Conservation (phyloP, 495 filamentous ascomycete species). For the Penicillium soppii region DNA sequence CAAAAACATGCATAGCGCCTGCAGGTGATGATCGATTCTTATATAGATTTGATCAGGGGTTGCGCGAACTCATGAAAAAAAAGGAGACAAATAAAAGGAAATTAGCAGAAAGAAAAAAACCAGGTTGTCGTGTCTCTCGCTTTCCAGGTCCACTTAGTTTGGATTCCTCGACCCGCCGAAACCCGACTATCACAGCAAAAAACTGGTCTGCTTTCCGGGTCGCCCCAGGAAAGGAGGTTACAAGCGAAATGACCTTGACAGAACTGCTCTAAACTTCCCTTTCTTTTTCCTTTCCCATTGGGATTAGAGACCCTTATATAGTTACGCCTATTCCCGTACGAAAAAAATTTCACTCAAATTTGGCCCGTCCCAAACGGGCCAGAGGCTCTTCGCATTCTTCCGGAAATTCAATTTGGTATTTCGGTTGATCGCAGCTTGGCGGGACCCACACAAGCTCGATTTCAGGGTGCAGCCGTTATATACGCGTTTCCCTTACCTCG, state of each 20-base stretch:
- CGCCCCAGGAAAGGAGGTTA: constrained; percentile 16
- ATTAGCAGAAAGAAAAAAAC: constrained; percentile 20
- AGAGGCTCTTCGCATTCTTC: constrained; percentile 25
- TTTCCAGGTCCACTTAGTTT: constrained; percentile 23
- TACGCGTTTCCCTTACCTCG: not conserved
- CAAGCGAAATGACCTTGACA: not conserved
- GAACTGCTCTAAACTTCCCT: not conserved
- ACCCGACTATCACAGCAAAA: constrained; percentile 20
- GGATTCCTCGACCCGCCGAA: constrained; percentile 26
- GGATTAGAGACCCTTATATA: constrained; percentile 9
- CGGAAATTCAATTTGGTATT: constrained; percentile 17
- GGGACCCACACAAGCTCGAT: constrained; percentile 32
- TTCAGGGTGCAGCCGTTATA: constrained; percentile 18
- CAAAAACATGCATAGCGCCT: not conserved
- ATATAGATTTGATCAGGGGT: not conserved
- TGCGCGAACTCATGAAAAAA: not conserved
- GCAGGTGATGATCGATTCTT: constrained; percentile 3
- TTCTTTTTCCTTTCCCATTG: not conserved
- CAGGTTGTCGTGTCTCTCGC: constrained; percentile 12
- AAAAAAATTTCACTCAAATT: not conserved
- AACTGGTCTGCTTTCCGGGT: constrained; percentile 14
- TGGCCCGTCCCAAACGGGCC: not conserved
- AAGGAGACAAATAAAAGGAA: constrained; percentile 2
- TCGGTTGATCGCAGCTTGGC: constrained; percentile 30
- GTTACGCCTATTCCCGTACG: not conserved